Evolutionary conservation across 169 alveolate species (phyloP).

Genomic region (Plasmodium inui): DNA sequence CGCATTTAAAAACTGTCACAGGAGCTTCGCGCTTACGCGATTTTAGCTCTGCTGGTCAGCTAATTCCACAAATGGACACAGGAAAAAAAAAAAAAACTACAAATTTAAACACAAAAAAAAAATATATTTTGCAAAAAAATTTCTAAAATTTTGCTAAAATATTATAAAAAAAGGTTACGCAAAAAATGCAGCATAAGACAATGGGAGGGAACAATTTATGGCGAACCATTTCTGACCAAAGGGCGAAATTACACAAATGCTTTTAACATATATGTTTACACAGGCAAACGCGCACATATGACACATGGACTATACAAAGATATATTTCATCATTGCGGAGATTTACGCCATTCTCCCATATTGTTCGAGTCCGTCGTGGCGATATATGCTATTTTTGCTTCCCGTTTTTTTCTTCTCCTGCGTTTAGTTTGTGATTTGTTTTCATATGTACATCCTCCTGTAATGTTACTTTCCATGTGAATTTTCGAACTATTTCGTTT

Average conservation of each 20-base stretch:
- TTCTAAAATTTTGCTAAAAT: not conserved
- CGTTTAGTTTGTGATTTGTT: not conserved
- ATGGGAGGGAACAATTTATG: not conserved
- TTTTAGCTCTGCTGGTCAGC: not conserved
- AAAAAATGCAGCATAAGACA: not conserved
- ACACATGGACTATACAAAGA: not conserved
- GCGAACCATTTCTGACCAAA: not conserved
- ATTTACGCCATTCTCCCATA: not conserved
- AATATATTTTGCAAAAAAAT: not conserved
- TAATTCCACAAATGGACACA: not conserved
- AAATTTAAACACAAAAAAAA: not conserved
- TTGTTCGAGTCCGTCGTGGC: not conserved
- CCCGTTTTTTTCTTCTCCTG: not conserved
- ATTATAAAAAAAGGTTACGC: not conserved
- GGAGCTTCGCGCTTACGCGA: not conserved
- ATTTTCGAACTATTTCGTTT: not conserved
- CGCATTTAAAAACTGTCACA: not conserved
- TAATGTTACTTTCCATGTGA: not conserved
- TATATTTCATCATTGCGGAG: not conserved
- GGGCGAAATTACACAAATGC: not conserved
- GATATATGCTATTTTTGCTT: not conserved
- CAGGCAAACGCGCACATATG: not conserved
- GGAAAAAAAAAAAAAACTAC: not conserved
- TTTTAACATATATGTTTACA: not conserved
- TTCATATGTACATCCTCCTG: constrained; percentile 1